Base-by-base conservation (phyloP, 352 stramenopile genomes). In the Phytopythium sindhum region DNA sequence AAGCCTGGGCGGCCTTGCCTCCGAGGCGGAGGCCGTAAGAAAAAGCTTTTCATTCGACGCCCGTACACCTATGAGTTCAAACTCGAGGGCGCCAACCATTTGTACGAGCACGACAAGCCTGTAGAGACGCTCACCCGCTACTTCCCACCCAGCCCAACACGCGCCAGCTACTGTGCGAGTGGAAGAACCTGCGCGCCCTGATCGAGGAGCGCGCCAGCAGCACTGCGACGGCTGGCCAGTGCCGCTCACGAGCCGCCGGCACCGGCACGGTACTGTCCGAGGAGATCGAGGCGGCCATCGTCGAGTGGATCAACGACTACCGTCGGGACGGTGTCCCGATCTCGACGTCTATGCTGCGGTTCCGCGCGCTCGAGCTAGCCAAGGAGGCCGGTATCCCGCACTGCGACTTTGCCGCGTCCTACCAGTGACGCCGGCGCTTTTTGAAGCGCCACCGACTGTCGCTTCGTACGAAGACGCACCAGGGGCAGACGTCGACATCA, bases 241-340 rank as follows among this genome's bases (percentile, higher is more conserved):
- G 39, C 39, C 39, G 39, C 39, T 21, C 39, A 8, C 39, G 15
- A 45, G 12, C 39, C 7, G 3, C 15, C 12, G 39, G 39, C 39
- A n/a, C 15, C 14, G 50, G 26, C 24, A 37, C 50, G 8, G 50
- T 56, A 12, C 50, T 56, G 28, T 39, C 50, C 15, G 14, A 10
- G 15, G 26, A 56, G 50, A 17, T 23, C 24, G 50, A 56, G 26
- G 9, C 19, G 1, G 24, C 24, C 1, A 56, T 56, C 10, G 50
- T 56, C 4, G 15, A n/a, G 50, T 56, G 50, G 50, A 56, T 39
- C 50, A 56, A 56, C 50, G 19, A 23, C 24, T 39, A 39, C 24
- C 24, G 50, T 11, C 19, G 24, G 8, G 50, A 56, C 12, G 50
- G 26, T 6, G 23, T n/a, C 26, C 50, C 50, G 15, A 28, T 56